Percentiles rank a stretch among this genome's conserved stretches.
These are phyloP conservation scores for Coemansia sp. DNA, from an alignment of 192 early-diverging fungal genomes.

Conservation along the genomic window DNA sequence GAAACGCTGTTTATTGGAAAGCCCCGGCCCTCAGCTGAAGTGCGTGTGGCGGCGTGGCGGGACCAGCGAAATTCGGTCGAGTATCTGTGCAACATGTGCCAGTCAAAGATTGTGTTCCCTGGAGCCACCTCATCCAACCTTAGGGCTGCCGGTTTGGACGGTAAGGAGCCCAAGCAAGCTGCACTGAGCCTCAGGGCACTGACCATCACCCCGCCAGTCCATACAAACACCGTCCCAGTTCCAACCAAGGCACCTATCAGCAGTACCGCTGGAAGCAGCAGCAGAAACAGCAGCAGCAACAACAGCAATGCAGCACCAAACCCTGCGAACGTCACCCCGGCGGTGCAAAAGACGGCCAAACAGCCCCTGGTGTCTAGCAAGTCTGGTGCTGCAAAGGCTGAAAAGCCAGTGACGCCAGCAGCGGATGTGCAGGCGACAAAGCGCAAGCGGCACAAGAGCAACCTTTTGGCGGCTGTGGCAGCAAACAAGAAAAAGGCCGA, in stretches of 20 bases:
- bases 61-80: slow-evolving; percentile 18
- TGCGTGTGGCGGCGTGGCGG: slow-evolving; percentile 3
- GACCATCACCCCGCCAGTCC: not conserved
- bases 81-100: slow-evolving; percentile 30
- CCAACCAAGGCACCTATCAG: not conserved
- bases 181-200: not conserved
- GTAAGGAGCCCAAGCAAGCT: not conserved
- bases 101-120: slow-evolving; percentile 21
- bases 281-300: too few species aligned
- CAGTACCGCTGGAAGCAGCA: too few species aligned
- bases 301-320: too few species aligned
- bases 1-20: not conserved
- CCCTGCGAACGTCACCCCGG: not conserved
- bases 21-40: not conserved
- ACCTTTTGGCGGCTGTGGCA: slow-evolving; percentile 35
- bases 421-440: slow-evolving; percentile 18
- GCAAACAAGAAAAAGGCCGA: slow-evolving; percentile 43
- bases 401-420: not conserved
- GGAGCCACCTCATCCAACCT: slow-evolving; percentile 20
- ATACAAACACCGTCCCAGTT: not conserved
- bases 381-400: not conserved
- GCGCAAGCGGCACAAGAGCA: slow-evolving; percentile 46
- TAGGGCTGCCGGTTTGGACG: slow-evolving; percentile 13
- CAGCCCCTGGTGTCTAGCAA: not conserved
- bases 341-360: not conserved